Evolutionary conservation across 345 rosid genomes (phyloP), one percentile per base, ranked within the genome.

Genomic region (Garcia nutans): DNA sequence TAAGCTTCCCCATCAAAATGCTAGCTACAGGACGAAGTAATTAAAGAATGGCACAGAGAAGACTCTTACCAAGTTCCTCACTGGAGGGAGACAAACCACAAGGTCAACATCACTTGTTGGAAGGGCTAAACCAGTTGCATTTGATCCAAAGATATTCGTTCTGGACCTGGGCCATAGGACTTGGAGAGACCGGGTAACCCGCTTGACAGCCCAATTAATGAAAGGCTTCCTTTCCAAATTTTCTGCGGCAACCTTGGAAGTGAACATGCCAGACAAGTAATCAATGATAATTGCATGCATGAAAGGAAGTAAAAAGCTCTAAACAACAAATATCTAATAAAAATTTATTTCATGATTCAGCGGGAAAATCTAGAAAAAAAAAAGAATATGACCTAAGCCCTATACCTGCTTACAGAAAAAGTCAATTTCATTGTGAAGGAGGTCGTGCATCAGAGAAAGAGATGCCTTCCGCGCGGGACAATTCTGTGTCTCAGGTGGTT

Each of bases 21-120:
- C 45, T 56, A 79, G 78, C 67, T 42, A 49, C 65, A 66, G 54
- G 76, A 9, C 50, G 61, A 78, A 73, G 52, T 8, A 45, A 63
- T n/a, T 62, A 37, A 37, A 72, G 54, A 71, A 63, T 24, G 58
- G 47, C 26, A 23, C 22, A 49, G 26, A 65, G 65, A 82, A 68
- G 59, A 57, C 70, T 57, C 89, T 77, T 82, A 95, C 99, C 94
- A 95, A 81, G 81, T 93, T 95, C 86, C 99, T 95, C 77, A 93
- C 99, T 74, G 99, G 97, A 81, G 99, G 99, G 72, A 95, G 96
- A 84, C 89, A 88, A 86, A 95, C 96, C 77, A 95, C 99, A 82
- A 95, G 99, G 86, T 95, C 99, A 78, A 95, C 99, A 83, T 95
- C 99, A 84, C 99, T 95, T 56, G 97, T 87, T 72, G 97, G 99